Conservation (phyloP, 2,329 filamentous ascomycete species). For the Colletotrichum sojae region DNA sequence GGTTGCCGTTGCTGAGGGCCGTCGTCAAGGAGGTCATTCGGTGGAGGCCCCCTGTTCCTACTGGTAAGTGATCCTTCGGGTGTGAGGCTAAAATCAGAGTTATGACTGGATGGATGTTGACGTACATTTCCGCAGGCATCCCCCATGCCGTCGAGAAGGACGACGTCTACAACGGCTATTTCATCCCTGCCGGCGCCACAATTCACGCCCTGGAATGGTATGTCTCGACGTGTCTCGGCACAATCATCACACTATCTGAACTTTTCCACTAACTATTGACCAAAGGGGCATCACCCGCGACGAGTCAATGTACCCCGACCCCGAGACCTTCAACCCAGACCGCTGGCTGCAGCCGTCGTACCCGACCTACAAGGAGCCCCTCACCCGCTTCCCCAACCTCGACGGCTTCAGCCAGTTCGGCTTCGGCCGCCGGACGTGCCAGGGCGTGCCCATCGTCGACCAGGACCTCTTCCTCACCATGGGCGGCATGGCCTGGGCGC, state of each 20-base stretch:
- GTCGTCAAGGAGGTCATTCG: conserved; percentile 61
- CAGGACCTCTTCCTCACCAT: conserved; percentile 58
- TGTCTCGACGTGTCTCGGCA: conserved; percentile 2
- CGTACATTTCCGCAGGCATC: conserved; percentile 48
- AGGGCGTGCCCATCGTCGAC: conserved; percentile 58
- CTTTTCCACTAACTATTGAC: conserved; percentile 46
- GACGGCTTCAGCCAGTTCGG: conserved; percentile 64
- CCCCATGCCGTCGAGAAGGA: conserved; percentile 66
- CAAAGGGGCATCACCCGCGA: conserved; percentile 60
- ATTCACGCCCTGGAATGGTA: conserved; percentile 58
- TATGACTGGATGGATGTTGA: conserved; percentile 46
- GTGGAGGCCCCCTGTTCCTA: conserved; percentile 69
- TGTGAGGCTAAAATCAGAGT: conserved; percentile 1
- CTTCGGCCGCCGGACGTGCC: conserved; percentile 66
- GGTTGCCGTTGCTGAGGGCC: conserved; percentile 56
- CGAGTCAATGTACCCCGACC: conserved; percentile 54
- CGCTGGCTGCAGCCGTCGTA: conserved; percentile 55
- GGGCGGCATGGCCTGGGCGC: conserved; percentile 56
- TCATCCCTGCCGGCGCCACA: conserved; percentile 65
- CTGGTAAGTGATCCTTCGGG: conserved; percentile 52
- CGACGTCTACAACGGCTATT: conserved; percentile 66
- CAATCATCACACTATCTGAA: not conserved
- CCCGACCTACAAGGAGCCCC: conserved; percentile 57
- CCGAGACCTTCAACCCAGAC: conserved; percentile 56
- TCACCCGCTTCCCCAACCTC: conserved; percentile 56